These are phyloP conservation scores for Punica granatum DNA, from an alignment of 345 rosid genomes.

Conservation along the genomic window DNA sequence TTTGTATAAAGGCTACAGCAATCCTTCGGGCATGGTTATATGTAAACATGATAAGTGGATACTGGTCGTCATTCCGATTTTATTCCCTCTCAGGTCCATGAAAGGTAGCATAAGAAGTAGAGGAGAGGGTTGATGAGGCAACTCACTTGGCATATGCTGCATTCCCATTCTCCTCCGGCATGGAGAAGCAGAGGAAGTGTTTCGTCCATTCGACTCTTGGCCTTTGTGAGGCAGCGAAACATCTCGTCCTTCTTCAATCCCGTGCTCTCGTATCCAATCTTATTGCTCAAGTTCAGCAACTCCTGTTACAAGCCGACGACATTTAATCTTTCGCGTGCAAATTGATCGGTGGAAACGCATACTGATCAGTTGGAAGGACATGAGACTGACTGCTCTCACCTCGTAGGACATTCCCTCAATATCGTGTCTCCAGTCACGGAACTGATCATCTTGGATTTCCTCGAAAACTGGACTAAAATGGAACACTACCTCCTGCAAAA, in stretches of 20 bases:
- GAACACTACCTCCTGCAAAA: neutral
- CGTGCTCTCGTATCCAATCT: constrained; percentile 9
- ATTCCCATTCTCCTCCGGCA: constrained; percentile 1
- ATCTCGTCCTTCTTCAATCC: constrained; percentile 8
- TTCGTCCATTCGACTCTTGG: neutral
- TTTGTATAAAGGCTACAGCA: no score
- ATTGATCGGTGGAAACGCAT: neutral
- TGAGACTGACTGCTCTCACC: neutral
- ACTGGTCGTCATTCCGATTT: neutral
- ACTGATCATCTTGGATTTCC: constrained; percentile 4
- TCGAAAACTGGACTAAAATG: constrained; percentile 2
- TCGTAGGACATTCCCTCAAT: constrained; percentile 11
- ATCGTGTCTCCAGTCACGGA: constrained; percentile 5
- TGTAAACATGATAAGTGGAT: no score
- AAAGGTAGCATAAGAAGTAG: neutral
- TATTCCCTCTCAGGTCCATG: no score
- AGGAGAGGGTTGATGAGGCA: neutral
- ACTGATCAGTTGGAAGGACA: neutral
- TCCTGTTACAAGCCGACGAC: constrained; percentile 2
- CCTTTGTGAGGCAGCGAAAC: constrained; percentile 7
- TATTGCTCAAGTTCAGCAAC: constrained; percentile 8
- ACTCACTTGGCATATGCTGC: constrained; percentile 15
- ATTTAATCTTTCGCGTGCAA: neutral
- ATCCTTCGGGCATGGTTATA: no score
- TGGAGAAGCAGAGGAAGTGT: neutral